These are phyloP conservation scores for Auriscalpium vulgare DNA, from an alignment of 768 basidiomycete species.

Conservation along the genomic window DNA sequence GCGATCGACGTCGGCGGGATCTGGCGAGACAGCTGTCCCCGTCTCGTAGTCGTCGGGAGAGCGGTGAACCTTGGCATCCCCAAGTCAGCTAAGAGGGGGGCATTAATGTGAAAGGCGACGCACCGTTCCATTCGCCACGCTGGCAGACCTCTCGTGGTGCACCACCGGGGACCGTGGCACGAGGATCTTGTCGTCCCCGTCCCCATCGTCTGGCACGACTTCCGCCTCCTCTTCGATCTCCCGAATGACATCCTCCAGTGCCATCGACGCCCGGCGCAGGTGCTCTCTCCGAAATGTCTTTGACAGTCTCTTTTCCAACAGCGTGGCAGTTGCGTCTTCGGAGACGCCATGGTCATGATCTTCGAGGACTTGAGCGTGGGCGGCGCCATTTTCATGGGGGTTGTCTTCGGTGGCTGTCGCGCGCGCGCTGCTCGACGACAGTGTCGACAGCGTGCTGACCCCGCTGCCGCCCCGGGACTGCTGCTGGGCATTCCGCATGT, in stretches of 20 bases:
- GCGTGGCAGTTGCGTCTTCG: slow-evolving; percentile 21
- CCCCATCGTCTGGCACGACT: slow-evolving; percentile 25
- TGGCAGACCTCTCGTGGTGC: slow-evolving; percentile 4
- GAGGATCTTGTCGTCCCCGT: slow-evolving; percentile 57
- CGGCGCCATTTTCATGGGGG: slow-evolving; percentile 1
- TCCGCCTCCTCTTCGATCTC: slow-evolving; percentile 64
- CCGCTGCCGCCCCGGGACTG: slow-evolving; percentile 29
- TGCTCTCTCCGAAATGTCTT: slow-evolving; percentile 43
- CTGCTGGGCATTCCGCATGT: slow-evolving; percentile 39
- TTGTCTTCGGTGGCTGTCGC: slow-evolving; percentile 6
- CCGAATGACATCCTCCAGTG: slow-evolving; percentile 67
- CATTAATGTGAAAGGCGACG: slow-evolving; percentile 3
- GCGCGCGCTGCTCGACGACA: slow-evolving; percentile 4
- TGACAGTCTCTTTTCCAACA: slow-evolving; percentile 34
- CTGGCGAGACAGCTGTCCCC: slow-evolving; percentile 65
- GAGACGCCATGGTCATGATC: slow-evolving; percentile 5
- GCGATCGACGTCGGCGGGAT: slow-evolving; percentile 39
- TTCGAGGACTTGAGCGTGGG: background rate
- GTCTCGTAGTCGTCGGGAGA: slow-evolving; percentile 39
- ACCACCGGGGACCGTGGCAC: slow-evolving; percentile 50
- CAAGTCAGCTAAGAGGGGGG: background rate
- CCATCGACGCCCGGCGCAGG: slow-evolving; percentile 60
- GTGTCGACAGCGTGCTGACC: slow-evolving; percentile 19
- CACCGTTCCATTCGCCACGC: slow-evolving; percentile 10
- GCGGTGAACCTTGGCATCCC: slow-evolving; percentile 1